These are phyloP conservation scores for Podospora australis DNA, from an alignment of 495 filamentous ascomycete genomes.

Conservation along the genomic window DNA sequence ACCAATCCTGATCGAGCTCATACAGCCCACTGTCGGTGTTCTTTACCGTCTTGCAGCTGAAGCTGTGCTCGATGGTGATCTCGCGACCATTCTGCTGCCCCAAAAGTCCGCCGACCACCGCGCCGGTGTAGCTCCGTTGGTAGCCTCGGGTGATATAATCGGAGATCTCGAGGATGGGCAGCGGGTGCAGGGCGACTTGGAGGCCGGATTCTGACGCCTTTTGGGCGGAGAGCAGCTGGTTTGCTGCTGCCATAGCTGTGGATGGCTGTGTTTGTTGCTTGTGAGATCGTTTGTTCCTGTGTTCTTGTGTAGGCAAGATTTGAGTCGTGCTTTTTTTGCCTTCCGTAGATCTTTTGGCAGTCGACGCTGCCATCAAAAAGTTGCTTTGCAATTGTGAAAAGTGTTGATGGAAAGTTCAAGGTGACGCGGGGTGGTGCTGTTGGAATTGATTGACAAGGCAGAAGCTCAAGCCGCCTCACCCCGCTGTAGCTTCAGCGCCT, in stretches of 20 bases:
- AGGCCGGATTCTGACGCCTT: conserved; percentile 68
- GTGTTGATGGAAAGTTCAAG: background rate
- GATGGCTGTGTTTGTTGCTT: background rate
- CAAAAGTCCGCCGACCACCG: conserved; percentile 78
- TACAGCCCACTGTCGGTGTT: conserved; percentile 44
- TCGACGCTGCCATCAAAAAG: too few species aligned
- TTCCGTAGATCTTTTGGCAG: too few species aligned
- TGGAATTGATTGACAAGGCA: conserved; percentile 18
- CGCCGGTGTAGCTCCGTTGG: conserved; percentile 63
- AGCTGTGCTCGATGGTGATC: conserved; percentile 87
- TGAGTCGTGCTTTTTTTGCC: background rate
- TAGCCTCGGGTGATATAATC: conserved; percentile 92
- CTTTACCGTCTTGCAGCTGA: conserved; percentile 59
- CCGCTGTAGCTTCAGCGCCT: conserved; percentile 14
- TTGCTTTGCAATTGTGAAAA: too few species aligned
- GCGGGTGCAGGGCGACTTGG: conserved; percentile 81
- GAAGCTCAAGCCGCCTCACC: conserved; percentile 25
- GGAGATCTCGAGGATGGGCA: conserved; percentile 91
- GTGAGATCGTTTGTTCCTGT: background rate
- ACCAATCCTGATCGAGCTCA: conserved; percentile 63
- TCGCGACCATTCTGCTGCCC: conserved; percentile 87
- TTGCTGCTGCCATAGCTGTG: conserved; percentile 15
- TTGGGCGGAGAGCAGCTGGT: conserved; percentile 39
- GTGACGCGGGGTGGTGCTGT: conserved; percentile 9
- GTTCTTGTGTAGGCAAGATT: background rate